A percentile compares a stretch with the other conserved stretches of the same genome.
Evolutionary conservation across 495 filamentous ascomycete genomes (phyloP).

Genomic region (Penicillium psychrofluorescens): DNA sequence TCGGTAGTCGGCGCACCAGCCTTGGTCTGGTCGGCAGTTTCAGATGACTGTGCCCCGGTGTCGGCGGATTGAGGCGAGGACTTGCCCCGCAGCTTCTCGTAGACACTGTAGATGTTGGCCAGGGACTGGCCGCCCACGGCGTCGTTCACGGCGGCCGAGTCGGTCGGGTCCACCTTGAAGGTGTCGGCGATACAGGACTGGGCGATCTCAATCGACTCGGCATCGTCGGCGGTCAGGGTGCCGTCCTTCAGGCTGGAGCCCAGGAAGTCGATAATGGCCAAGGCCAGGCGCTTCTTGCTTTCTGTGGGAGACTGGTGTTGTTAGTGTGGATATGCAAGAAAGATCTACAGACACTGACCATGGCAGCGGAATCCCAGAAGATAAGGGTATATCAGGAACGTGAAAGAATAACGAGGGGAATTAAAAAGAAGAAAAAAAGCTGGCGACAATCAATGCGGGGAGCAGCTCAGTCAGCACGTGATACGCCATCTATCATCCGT

Average conservation of each 20-base stretch:
- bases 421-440: constrained; percentile 8
- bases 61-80: constrained; percentile 28
- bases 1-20: constrained; percentile 45
- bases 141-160: constrained; percentile 63
- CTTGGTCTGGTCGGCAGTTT: constrained; percentile 18
- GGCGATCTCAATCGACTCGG: constrained; percentile 87
- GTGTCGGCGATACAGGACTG: constrained; percentile 87
- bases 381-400: neutral
- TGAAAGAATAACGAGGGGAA: constrained; percentile 3
- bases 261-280: constrained; percentile 95
- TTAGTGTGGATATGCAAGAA: constrained; percentile 1
- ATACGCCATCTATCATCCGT: constrained; percentile 1
- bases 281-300: constrained; percentile 91
- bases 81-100: constrained; percentile 85
- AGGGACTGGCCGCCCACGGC: constrained; percentile 81
- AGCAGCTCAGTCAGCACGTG: neutral
- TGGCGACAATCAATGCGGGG: constrained; percentile 4
- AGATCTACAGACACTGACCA: constrained; percentile 6
- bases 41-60: constrained; percentile 11
- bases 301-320: constrained; percentile 47
- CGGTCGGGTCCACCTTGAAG: constrained; percentile 84
- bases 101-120: constrained; percentile 84
- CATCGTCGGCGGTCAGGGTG: constrained; percentile 76
- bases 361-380: constrained; percentile 4
- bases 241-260: constrained; percentile 78